Evolutionary conservation across 1,139 yeast species (phyloP), one percentile per base, ranked within the genome.

Genomic region (Lizanozyma gosingica): DNA sequence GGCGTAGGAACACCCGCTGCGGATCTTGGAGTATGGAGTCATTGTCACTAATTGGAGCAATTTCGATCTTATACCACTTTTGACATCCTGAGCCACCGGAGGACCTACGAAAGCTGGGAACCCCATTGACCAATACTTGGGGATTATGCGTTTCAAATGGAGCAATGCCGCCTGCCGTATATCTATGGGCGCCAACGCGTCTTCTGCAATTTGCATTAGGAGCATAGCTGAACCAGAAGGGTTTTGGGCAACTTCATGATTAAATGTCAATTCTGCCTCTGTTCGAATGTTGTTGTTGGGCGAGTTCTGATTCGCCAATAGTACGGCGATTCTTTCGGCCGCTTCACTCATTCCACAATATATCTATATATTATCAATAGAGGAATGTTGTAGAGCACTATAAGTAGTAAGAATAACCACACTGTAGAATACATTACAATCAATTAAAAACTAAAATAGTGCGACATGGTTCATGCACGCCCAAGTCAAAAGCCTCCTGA

Each of bases 51-150:
- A 56, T 8, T 58, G 49, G 39, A 90, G 49, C 40, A 88, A 63
- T 1, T 63, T 58, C 1, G 62, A 49, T 42, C 95, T 70, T 9
- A 79, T 64, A 9, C 49, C 48, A 8, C 55, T 59, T 51, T 85
- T 84, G 34, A 71, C 63, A 0, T 71, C 74, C 43, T 71, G 78
- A 2, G 68, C 51, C 14, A 32, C 33, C 0, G 86, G 80, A 0
- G 80, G 82, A 0, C 94, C 95, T 14, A 68, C 57, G 54, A 78
- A 90, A 14, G 87, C 80, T 39, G 77, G 81, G 56, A 88, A 88
- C 0, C 85, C 95, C 18, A 90, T 75, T 18, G 92, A 80, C 98
- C 98, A 90, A 51, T 73, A 79, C 48, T 72, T 67, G 0, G 90
- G 83, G 1, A 87, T 83, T 17, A 83, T 58, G 42, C 83, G 66